Conservation (phyloP, 768 basidiomycete species). For the Rhodotorula paludigena region DNA sequence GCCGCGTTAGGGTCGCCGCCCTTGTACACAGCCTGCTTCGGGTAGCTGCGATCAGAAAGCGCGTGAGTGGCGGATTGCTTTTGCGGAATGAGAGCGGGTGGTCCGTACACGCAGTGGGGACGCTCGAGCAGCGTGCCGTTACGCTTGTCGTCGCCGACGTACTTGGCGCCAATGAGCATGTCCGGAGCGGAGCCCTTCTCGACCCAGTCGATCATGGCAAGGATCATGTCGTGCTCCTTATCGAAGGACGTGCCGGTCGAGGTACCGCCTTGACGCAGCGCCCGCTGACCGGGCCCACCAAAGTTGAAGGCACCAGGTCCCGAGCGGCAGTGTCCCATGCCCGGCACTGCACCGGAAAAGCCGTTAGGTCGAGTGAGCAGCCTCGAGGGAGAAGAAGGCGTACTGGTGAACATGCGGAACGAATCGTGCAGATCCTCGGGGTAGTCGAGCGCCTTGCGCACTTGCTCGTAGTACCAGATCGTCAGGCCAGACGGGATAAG, state of each 20-base stretch:
- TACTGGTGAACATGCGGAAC: slow-evolving; percentile 16
- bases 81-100: too few species aligned
- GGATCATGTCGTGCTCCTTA: slow-evolving; percentile 36
- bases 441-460: slow-evolving; percentile 13
- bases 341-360: slow-evolving; percentile 4
- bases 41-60: slow-evolving; percentile 13
- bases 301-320: slow-evolving; percentile 16
- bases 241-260: slow-evolving; percentile 17
- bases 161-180: slow-evolving; percentile 20
- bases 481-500: slow-evolving; percentile 31
- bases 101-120: slow-evolving; percentile 30
- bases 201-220: slow-evolving; percentile 35
- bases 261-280: slow-evolving; percentile 1
- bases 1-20: slow-evolving; percentile 32
- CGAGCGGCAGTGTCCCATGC: slow-evolving; percentile 23
- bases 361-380: not conserved
- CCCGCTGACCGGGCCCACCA: slow-evolving; percentile 15
- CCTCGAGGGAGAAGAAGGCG: not conserved
- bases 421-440: slow-evolving; percentile 16
- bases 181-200: slow-evolving; percentile 34
- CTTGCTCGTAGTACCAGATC: slow-evolving; percentile 17
- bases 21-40: slow-evolving; percentile 25
- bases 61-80: too few species aligned
- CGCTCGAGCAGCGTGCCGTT: slow-evolving; percentile 22
- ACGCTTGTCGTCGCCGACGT: slow-evolving; percentile 7